Evolutionary conservation across 2,329 filamentous ascomycete genomes (phyloP).

Genomic region (Cercospora zeina): DNA sequence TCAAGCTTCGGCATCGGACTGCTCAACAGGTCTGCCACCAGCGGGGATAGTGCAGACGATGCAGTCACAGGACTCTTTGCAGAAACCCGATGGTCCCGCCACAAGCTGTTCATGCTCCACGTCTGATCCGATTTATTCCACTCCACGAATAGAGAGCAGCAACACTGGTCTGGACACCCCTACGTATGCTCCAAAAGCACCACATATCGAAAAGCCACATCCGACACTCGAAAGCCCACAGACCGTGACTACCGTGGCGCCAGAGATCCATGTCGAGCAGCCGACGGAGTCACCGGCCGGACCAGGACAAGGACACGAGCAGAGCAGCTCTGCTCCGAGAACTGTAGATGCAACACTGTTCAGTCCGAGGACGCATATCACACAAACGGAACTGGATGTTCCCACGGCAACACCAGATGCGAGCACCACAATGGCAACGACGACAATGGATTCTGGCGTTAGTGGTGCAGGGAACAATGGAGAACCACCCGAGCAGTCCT

Average conservation of each 20-base stretch:
- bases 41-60: constrained; percentile 2
- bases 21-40: neutral
- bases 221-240: neutral
- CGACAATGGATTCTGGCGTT: neutral
- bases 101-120: neutral
- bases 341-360: constrained; percentile 5
- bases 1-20: neutral
- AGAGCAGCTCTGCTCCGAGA: neutral
- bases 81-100: neutral
- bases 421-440: neutral
- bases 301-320: neutral
- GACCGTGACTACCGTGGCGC: neutral
- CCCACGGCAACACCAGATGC: neutral
- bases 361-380: constrained; percentile 10
- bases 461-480: neutral
- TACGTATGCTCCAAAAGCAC: neutral
- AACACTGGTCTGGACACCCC: neutral
- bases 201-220: neutral
- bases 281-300: neutral
- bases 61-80: neutral
- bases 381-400: constrained; percentile 1
- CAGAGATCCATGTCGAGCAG: neutral
- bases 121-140: neutral
- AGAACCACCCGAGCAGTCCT: neutral
- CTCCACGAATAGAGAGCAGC: constrained; percentile 2